Conservation (phyloP, 2,329 filamentous ascomycete genomes). For the Xylariomycetidae sp. region DNA sequence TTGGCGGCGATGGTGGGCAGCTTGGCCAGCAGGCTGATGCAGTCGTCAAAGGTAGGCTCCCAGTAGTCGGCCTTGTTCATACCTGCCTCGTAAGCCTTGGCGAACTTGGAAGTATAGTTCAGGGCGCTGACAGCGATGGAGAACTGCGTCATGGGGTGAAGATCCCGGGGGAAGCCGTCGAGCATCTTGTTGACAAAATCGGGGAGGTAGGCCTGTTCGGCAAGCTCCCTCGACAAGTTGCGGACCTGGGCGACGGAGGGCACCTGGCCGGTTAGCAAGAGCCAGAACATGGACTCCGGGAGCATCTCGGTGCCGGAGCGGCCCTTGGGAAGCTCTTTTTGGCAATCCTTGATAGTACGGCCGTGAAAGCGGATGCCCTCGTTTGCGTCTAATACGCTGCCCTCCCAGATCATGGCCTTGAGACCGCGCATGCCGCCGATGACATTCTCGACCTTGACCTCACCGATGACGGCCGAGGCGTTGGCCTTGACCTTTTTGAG, state of each 20-base stretch:
- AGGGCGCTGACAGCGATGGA: conserved; percentile 92
- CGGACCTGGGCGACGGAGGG: conserved; percentile 80
- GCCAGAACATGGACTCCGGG: conserved; percentile 99
- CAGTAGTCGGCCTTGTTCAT: conserved; percentile 96
- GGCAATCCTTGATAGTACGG: conserved; percentile 96
- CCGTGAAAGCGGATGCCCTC: conserved; percentile 98
- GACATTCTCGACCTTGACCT: conserved; percentile 90
- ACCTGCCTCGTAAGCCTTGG: conserved; percentile 85
- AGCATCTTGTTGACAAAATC: conserved; percentile 82
- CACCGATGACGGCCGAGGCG: conserved; percentile 76
- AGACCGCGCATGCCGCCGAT: conserved; percentile 93
- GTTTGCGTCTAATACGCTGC: conserved; percentile 91
- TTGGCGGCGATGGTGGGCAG: conserved; percentile 94
- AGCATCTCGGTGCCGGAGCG: conserved; percentile 93
- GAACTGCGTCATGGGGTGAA: conserved; percentile 98
- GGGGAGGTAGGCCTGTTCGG: conserved; percentile 79
- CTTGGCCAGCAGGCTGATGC: conserved; percentile 89
- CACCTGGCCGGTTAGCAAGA: conserved; percentile 88
- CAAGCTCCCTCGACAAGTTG: conserved; percentile 77
- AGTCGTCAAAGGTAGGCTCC: conserved; percentile 96
- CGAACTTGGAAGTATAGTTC: conserved; percentile 91
- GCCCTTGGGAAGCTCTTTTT: conserved; percentile 88
- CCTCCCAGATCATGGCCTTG: conserved; percentile 98
- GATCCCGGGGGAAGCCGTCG: conserved; percentile 79
- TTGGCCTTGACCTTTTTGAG: conserved; percentile 90